Evolutionary conservation across 495 filamentous ascomycete species (phyloP), one percentile per base, ranked within the genome.

Genomic region (Zalerion maritima): DNA sequence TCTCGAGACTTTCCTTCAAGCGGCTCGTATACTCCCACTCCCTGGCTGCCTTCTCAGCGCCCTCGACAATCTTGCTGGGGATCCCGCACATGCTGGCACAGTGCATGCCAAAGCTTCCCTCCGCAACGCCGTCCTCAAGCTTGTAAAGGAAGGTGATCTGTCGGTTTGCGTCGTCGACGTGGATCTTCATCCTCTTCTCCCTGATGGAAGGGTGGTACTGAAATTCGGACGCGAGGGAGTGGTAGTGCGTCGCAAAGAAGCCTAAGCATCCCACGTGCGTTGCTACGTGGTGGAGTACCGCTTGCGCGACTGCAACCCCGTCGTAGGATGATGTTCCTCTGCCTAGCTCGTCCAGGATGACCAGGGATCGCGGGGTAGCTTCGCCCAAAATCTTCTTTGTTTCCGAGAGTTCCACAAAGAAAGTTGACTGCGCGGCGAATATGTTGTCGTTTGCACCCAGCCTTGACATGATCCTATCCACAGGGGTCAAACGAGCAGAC

Each of bases 371-470:
- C 0, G 86, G 80, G 0, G 89, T 94, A 10, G 89, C 89, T 58
- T 99, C 89, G 2, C 81, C 72, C 3, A 99, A 73, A 29, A 99
- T 99, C 62, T 96, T 96, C 59, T 94, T 93, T 6, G 89, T 99
- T 46, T 99, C 91, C 3, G 85, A 80, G 5, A 99, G 65, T 52
- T 99, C 89, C 26, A 99, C 87, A 50, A 99, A 94, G 68, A 99
- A 99, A 18, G 89, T 99, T 14, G 78, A 85, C 55, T 99, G 91
- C 2, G 87, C 83, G 14, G 87, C 91, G 47, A 99, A 94, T 50
- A 99, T 96, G 55, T 94, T 94, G 67, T 99, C 89, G 47, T 96
- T 93, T 26, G 91, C 91, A 9, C 91, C 91, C 0, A 99, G 78
- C 14, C 91, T 84, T 4, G 85, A 94, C 91, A 99, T 99, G 62